A percentile compares a stretch with the other conserved stretches of the same genome.
phyloP scores from a whole-genome alignment of 2,329 filamentous ascomycete genomes.

The Fusarium sterilihyphosum region DNA sequence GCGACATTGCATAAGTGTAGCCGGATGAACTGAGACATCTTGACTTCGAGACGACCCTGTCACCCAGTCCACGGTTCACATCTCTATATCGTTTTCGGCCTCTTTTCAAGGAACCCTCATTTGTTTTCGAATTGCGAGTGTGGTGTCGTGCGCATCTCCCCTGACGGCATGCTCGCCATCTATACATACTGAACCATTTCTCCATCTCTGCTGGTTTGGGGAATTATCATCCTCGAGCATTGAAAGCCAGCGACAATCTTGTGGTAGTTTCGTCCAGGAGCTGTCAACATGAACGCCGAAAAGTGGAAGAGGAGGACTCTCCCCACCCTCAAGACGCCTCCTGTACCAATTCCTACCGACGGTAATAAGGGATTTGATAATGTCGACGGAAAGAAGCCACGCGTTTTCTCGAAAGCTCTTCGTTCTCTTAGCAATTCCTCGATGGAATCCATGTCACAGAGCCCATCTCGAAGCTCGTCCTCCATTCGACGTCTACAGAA shows the following conservation, averaged over 20 bases:
- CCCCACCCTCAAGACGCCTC: slow-evolving; percentile 41
- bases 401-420: slow-evolving; percentile 50
- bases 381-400: slow-evolving; percentile 49
- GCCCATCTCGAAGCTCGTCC: slow-evolving; percentile 45
- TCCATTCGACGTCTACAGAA: slow-evolving; percentile 51
- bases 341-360: slow-evolving; percentile 34
- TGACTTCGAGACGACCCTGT: slow-evolving; percentile 36
- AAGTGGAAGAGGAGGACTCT: slow-evolving; percentile 50
- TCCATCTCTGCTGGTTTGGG: slow-evolving; percentile 10
- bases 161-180: slow-evolving; percentile 34
- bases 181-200: slow-evolving; percentile 19
- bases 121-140: slow-evolving; percentile 21
- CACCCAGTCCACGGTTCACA: slow-evolving; percentile 15
- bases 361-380: slow-evolving; percentile 36
- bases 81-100: slow-evolving; percentile 9
- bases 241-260: slow-evolving; percentile 3
- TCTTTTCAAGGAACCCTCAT: slow-evolving; percentile 11
- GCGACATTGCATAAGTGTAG: slow-evolving; percentile 33
- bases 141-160: slow-evolving; percentile 15
- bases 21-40: slow-evolving; percentile 36
- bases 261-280: background rate
- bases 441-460: slow-evolving; percentile 51
- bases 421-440: slow-evolving; percentile 54
- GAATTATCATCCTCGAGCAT: slow-evolving; percentile 1
- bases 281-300: slow-evolving; percentile 45